These are phyloP conservation scores for Cladosporium sp. DNA, from an alignment of 2,329 filamentous ascomycete species.

Conservation along the genomic window DNA sequence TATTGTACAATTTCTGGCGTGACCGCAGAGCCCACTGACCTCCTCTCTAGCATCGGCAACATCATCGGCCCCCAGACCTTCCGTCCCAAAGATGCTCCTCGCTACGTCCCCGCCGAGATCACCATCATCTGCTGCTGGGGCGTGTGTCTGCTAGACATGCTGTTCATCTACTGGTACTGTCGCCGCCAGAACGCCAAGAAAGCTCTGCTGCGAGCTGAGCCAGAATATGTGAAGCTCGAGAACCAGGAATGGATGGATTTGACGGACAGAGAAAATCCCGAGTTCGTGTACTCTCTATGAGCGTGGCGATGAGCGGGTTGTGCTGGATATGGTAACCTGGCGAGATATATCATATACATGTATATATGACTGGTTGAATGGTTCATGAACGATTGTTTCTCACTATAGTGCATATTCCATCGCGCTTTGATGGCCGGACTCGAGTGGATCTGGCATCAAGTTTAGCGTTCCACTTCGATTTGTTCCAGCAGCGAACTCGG, in stretches of 20 bases:
- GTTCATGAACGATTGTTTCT: too few relatives aligned
- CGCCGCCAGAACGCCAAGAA: slow-evolving; percentile 57
- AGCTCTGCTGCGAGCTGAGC: slow-evolving; percentile 46
- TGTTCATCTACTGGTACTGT: slow-evolving; percentile 63
- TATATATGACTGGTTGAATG: background rate
- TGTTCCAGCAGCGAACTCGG: too few relatives aligned
- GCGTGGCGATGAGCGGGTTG: too few relatives aligned
- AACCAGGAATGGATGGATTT: slow-evolving; percentile 64
- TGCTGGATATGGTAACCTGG: background rate
- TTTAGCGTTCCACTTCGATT: too few relatives aligned
- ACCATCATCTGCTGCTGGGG: slow-evolving; percentile 58
- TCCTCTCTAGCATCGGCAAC: slow-evolving; percentile 45
- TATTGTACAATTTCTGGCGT: slow-evolving; percentile 29
- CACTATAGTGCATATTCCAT: background rate
- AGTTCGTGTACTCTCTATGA: slow-evolving; percentile 52
- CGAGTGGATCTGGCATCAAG: too few relatives aligned
- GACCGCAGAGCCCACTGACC: slow-evolving; percentile 27
- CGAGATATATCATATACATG: background rate
- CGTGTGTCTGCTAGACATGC: slow-evolving; percentile 50
- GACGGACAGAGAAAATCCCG: slow-evolving; percentile 59
- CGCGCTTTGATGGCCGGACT: too few relatives aligned
- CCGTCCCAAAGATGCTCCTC: slow-evolving; percentile 51
- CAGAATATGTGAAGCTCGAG: slow-evolving; percentile 57
- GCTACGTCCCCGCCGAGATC: slow-evolving; percentile 61
- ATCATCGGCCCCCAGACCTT: slow-evolving; percentile 59